Percentiles rank a stretch among this genome's conserved stretches.
Evolutionary conservation across 2,329 filamentous ascomycete species (phyloP).

Genomic region (Drechslerella dactyloides): DNA sequence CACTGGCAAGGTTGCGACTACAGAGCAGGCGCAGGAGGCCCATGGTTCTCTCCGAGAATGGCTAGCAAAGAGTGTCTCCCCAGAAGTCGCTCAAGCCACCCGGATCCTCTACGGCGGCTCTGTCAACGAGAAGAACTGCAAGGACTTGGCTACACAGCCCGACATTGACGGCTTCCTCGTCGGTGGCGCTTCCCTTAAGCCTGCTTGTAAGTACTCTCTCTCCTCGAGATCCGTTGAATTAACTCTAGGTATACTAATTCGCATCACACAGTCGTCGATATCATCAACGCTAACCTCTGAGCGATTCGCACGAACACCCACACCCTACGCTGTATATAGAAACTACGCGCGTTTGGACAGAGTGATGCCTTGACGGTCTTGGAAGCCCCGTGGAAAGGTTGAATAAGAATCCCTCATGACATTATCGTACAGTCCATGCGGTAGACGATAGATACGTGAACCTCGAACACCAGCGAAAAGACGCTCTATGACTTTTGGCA

Average conservation of each 20-base stretch:
- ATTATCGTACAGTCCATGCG: constrained; percentile 47
- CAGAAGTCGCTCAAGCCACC: constrained; percentile 79
- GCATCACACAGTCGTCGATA: constrained; percentile 36
- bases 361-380: constrained; percentile 24
- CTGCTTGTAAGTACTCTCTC: constrained; percentile 31
- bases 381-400: constrained; percentile 16
- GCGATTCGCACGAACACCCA: constrained; percentile 1
- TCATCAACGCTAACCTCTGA: constrained; percentile 49
- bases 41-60: constrained; percentile 90
- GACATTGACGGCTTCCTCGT: constrained; percentile 88
- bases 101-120: constrained; percentile 96
- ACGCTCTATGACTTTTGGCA: constrained; percentile 48
- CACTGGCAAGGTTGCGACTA: constrained; percentile 70
- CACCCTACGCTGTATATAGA: constrained; percentile 38
- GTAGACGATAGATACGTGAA: constrained; percentile 24
- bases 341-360: constrained; percentile 20
- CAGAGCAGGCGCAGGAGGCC: constrained; percentile 82
- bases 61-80: constrained; percentile 75
- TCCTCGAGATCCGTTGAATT: not conserved
- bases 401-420: constrained; percentile 31
- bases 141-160: constrained; percentile 84
- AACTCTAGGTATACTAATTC: constrained; percentile 3
- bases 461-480: constrained; percentile 25
- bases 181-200: constrained; percentile 49
- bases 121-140: constrained; percentile 98